A percentile compares a stretch with the other conserved stretches of the same genome.
These are phyloP conservation scores for Colletotrichum brevisporum DNA, from an alignment of 2,329 filamentous ascomycete species.

Conservation along the genomic window DNA sequence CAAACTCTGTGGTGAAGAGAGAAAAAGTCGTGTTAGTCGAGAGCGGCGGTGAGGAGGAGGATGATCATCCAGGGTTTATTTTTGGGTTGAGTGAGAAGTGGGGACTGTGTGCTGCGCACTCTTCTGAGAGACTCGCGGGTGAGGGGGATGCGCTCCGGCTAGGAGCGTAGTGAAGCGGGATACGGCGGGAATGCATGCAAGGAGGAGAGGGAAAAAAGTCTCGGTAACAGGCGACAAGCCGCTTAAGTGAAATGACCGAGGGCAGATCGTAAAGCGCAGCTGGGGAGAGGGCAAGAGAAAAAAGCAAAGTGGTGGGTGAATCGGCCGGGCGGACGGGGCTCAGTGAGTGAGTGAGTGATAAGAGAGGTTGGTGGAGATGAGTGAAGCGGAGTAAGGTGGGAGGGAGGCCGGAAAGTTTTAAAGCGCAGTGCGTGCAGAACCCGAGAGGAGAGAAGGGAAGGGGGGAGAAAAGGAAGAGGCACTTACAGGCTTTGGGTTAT, in stretches of 20 bases:
- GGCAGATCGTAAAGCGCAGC: background rate
- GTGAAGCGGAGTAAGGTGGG: slow-evolving; percentile 31
- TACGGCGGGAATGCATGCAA: slow-evolving; percentile 16
- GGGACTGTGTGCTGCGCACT: slow-evolving; percentile 30
- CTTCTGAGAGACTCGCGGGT: slow-evolving; percentile 24
- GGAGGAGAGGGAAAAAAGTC: background rate
- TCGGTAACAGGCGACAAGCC: slow-evolving; percentile 16
- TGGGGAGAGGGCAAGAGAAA: slow-evolving; percentile 16
- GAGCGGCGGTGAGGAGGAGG: slow-evolving; percentile 35
- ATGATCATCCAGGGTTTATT: slow-evolving; percentile 39
- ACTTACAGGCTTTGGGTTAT: slow-evolving; percentile 32
- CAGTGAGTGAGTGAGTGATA: slow-evolving; percentile 34
- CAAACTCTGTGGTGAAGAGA: slow-evolving; percentile 16
- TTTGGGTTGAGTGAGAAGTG: slow-evolving; percentile 39
- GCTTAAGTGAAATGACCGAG: slow-evolving; percentile 12
- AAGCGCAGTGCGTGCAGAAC: background rate
- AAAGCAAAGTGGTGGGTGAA: slow-evolving; percentile 33
- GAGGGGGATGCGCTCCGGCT: slow-evolving; percentile 21
- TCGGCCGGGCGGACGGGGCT: slow-evolving; percentile 23
- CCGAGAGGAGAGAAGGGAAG: background rate
- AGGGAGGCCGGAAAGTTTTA: slow-evolving; percentile 38
- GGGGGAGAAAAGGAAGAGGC: slow-evolving; percentile 13
- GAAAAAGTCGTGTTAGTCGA: slow-evolving; percentile 35
- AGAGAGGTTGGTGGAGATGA: slow-evolving; percentile 39
- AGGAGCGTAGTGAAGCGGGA: slow-evolving; percentile 14